Conservation (phyloP, 345 rosid species). For the Moringa oleifera region DNA sequence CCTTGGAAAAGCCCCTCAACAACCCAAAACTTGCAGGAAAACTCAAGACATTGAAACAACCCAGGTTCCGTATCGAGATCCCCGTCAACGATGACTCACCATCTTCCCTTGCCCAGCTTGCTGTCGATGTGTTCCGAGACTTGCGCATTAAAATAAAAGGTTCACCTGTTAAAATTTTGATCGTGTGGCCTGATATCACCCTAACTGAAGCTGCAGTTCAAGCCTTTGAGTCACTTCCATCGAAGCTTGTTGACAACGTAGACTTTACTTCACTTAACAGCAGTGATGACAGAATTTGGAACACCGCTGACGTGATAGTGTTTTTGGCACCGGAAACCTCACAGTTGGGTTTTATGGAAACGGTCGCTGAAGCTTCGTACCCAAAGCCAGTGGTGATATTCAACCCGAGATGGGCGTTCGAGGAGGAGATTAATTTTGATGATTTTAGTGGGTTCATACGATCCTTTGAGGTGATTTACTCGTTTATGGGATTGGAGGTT, state of each 20-base stretch:
- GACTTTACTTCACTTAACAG: slow-evolving; percentile 30
- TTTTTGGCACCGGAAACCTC: slow-evolving; percentile 62
- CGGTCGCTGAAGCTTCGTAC: slow-evolving; percentile 30
- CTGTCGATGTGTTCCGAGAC: slow-evolving; percentile 47
- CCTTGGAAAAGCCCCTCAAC: slow-evolving; percentile 67
- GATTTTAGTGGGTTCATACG: slow-evolving; percentile 41
- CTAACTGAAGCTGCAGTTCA: slow-evolving; percentile 30
- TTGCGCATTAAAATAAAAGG: slow-evolving; percentile 57
- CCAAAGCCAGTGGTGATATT: slow-evolving; percentile 74
- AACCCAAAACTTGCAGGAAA: slow-evolving; percentile 66
- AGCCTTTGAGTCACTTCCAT: slow-evolving; percentile 27
- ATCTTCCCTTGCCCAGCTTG: slow-evolving; percentile 48
- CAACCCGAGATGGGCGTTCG: slow-evolving; percentile 71
- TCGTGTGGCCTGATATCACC: slow-evolving; percentile 47
- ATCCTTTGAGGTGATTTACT: slow-evolving; percentile 76
- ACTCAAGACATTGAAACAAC: slow-evolving; percentile 70
- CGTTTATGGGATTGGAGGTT: slow-evolving; percentile 74
- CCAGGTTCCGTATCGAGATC: slow-evolving; percentile 69
- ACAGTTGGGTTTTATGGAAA: slow-evolving; percentile 32
- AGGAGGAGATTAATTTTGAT: slow-evolving; percentile 52
- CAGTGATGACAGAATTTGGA: slow-evolving; percentile 21
- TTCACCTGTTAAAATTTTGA: slow-evolving; percentile 36
- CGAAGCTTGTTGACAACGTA: slow-evolving; percentile 33
- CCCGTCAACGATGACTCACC: slow-evolving; percentile 67
- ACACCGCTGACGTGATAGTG: slow-evolving; percentile 56